Percentiles rank a stretch among this genome's conserved stretches.
phyloP scores from a whole-genome alignment of 345 rosid genomes.

The Gossypium mustelinum region DNA sequence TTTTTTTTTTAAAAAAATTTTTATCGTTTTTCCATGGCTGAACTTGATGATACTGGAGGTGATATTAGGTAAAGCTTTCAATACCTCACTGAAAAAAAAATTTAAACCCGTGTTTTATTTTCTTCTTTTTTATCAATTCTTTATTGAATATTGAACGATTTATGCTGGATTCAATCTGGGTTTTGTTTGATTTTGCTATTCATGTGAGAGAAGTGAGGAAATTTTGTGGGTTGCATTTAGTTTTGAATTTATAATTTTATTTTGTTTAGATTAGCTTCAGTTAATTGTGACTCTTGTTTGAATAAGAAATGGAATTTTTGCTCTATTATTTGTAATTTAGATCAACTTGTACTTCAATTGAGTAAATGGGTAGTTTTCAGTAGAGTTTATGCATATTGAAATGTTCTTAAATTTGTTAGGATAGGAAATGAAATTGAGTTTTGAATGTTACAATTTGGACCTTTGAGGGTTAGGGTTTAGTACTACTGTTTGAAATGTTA shows the following conservation, averaged over 20 bases:
- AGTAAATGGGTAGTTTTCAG: neutral
- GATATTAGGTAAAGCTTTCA: constrained; percentile 36
- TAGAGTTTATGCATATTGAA: neutral
- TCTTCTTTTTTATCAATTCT: neutral
- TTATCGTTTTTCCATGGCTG: constrained; percentile 26
- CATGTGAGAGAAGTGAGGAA: neutral
- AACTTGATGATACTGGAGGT: constrained; percentile 42
- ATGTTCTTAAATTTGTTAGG: neutral
- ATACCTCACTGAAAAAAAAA: neutral
- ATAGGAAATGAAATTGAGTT: neutral
- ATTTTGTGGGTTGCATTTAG: neutral
- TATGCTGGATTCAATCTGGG: neutral
- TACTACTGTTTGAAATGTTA: neutral
- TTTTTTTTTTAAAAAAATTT: neutral
- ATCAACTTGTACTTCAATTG: constrained; percentile 8
- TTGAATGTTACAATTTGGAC: neutral
- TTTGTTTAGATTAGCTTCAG: neutral
- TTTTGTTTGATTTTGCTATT: neutral
- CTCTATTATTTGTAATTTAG: neutral
- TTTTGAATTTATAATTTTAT: neutral
- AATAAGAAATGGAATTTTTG: neutral
- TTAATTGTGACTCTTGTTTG: neutral
- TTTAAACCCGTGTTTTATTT: neutral
- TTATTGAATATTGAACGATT: neutral
- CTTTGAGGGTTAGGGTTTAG: neutral